Base-by-base conservation (phyloP, 1,284 basidiomycete genomes). In the Rugosomyces carneus region DNA sequence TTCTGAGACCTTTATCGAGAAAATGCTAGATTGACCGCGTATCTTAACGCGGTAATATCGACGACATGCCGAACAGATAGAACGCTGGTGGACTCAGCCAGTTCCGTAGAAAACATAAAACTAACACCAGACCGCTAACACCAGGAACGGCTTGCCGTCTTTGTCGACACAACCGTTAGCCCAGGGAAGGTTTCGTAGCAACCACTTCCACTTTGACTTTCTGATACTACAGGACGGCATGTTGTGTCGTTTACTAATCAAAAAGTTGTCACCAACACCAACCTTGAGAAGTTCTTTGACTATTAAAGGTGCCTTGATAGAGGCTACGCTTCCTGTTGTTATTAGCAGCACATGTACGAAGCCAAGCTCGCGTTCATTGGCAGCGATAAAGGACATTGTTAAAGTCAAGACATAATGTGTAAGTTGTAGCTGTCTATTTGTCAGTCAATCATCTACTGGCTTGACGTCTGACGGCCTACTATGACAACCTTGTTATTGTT, bases 311-410 rank as follows among this genome's bases (percentile, higher is more conserved):
- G 87, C 81, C 61, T 98, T 98, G 59, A 99, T 79, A 43, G 90
- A 91, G 0, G 95, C 95, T 0, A 99, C 95, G 56, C 91, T 95
- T 9, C 95, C 94, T 0, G 92, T 91, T 0, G 87, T 82, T 42
- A 95, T 84, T 34, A 99, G 69, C 5, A 98, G 69, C 31, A 97
- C 78, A 60, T 97, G 84, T 0, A 68, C 72, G 55, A 65, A 63
- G 15, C 74, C 73, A 11, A 67, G 60, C 6, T 51, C 45, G 15
- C 77, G 70, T 48, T 78, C 69, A 21, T 60, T 47, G 49, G 71
- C 63, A 13, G 76, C 72, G 21, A 70, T 52, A 59, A 81, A 81
- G 24, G 53, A 3, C 56, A 57, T 54, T 24, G 37, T 35, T 26
- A 40, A 21, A 34, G 35, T 32, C 39, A 37, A 41, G 40, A 32